Base-by-base conservation (phyloP, 371 early-diverging fungal genomes). In the Mucor racemosus region DNA sequence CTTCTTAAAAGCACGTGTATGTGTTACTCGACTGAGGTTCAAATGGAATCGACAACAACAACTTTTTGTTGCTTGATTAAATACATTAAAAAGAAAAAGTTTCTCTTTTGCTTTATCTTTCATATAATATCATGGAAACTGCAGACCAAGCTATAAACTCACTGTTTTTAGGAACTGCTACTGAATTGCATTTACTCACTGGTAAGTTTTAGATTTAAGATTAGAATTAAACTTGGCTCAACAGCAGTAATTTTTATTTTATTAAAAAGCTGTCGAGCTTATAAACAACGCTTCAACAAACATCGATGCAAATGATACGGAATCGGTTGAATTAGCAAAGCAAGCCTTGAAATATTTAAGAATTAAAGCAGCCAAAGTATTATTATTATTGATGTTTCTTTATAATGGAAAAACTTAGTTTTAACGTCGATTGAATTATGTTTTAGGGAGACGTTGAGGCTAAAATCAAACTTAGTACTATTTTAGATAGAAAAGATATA, bases 401-500 rank as follows among this genome's bases (percentile, higher is more conserved):
- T 44, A 13, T 50, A 46, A n/a, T n/a, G n/a, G n/a, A n/a, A n/a
- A n/a, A n/a, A n/a, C n/a, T n/a, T n/a, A n/a, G n/a, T n/a, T n/a
- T n/a, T n/a, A n/a, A n/a, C n/a, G n/a, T n/a, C n/a, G n/a, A n/a
- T 31, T 35, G 14, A 1, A 39, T 26, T 40, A 1, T 31, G 48
- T n/a, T 59, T 14, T 63, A 81, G 82, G 82, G 79, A 31, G 76
- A 81, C 63, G 62, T 81, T 11, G 82, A 81, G 58, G 82, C 82
- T 34, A 81, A 81, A 53, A 71, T 79, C 36, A 81, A 81, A 68
- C 58, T 81, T 11, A 76, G 76, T 53, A 81, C 79, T 0, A 67
- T 79, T 4, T 61, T 81, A n/a, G 69, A 73, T 26, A 65, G 64
- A 38, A 19, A 44, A 53, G 46, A 57, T 9, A 9, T 14, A 7